phyloP scores from a whole-genome alignment of 208 protist species.

The Acanthamoeba pearcei region DNA sequence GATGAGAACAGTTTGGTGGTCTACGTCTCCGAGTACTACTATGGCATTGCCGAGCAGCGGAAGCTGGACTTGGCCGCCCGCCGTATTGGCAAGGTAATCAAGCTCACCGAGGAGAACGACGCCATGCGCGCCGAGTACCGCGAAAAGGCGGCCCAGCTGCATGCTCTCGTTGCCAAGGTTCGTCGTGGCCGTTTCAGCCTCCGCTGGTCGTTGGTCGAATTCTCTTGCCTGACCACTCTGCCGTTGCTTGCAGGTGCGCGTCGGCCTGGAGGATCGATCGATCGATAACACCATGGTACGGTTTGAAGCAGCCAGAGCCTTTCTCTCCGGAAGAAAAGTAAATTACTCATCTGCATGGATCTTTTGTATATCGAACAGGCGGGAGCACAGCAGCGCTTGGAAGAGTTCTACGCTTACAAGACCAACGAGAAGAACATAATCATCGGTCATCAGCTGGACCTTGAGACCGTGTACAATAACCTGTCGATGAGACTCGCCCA shows the following conservation, averaged over 20 bases:
- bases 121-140: slow-evolving; percentile 56
- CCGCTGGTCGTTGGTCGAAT: neutral
- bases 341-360: too few relatives aligned
- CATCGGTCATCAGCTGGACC: slow-evolving; percentile 63
- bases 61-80: slow-evolving; percentile 77
- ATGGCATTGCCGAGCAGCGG: slow-evolving; percentile 75
- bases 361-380: slow-evolving; percentile 7
- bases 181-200: too few relatives aligned
- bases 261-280: neutral
- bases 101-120: slow-evolving; percentile 77
- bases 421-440: slow-evolving; percentile 74
- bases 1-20: slow-evolving; percentile 72
- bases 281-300: slow-evolving; percentile 76
- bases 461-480: slow-evolving; percentile 78
- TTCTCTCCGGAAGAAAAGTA: too few relatives aligned
- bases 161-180: slow-evolving; percentile 62
- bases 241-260: neutral
- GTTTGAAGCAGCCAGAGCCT: neutral
- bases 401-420: slow-evolving; percentile 76
- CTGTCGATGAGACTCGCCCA: slow-evolving; percentile 70
- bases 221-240: neutral
- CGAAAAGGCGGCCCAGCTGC: slow-evolving; percentile 1
- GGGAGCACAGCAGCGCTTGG: slow-evolving; percentile 60
- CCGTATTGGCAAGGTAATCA: slow-evolving; percentile 75
- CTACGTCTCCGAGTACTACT: slow-evolving; percentile 74